Percentiles rank a stretch among this genome's conserved stretches.
phyloP scores from a whole-genome alignment of 352 stramenopile genomes.

The Globisporangium carolinianum region DNA sequence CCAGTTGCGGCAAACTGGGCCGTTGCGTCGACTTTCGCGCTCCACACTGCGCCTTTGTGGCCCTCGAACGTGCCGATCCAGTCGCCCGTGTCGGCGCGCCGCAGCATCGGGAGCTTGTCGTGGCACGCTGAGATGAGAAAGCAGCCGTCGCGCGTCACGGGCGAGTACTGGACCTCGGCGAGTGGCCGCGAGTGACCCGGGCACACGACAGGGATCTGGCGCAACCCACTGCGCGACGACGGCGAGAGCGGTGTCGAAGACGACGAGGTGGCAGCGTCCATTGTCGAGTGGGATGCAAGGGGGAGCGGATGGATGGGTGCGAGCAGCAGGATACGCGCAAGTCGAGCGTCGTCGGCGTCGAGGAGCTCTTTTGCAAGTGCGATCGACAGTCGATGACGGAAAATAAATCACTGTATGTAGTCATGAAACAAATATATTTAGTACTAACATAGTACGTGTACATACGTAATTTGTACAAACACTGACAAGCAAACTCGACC shows the following conservation, averaged over 20 bases:
- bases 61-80: conserved; percentile 98
- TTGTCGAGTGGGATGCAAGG: not conserved
- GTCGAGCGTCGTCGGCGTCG: not conserved
- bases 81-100: conserved; percentile 71
- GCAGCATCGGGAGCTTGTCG: conserved; percentile 87
- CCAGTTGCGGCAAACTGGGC: conserved; percentile 86
- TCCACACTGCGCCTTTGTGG: conserved; percentile 95
- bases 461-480: too few relatives aligned
- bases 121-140: conserved; percentile 82
- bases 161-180: conserved; percentile 71
- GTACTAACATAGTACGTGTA: too few relatives aligned
- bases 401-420: too few relatives aligned
- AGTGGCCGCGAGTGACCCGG: conserved; percentile 78
- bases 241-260: conserved; percentile 28
- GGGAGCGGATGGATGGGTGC: not conserved
- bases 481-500: not conserved
- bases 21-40: conserved; percentile 82
- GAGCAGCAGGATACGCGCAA: conserved; percentile 3
- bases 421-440: too few relatives aligned
- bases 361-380: not conserved
- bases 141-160: conserved; percentile 34
- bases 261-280: not conserved
- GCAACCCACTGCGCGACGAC: conserved; percentile 32
- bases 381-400: too few relatives aligned
- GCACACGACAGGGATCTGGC: conserved; percentile 85